Conservation (phyloP, 2,329 filamentous ascomycete species). For the Aspergillus nomiae region DNA sequence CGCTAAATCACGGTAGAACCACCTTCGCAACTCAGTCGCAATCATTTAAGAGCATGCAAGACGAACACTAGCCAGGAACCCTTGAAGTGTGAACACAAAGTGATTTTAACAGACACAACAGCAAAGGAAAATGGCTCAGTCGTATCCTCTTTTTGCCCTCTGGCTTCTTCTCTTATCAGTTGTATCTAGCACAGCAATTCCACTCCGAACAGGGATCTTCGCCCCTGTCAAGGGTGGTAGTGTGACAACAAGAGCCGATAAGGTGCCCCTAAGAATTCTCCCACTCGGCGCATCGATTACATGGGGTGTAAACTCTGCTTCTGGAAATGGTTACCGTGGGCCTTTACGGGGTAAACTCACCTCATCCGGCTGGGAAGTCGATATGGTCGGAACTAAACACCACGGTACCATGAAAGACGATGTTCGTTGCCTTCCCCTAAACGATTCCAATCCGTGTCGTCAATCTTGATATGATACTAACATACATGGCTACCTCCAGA, state of each 20-base stretch:
- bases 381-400: constrained; percentile 29
- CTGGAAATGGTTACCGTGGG: constrained; percentile 45
- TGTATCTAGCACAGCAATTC: not conserved
- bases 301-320: constrained; percentile 31
- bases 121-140: not conserved
- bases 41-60: not conserved
- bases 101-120: not conserved
- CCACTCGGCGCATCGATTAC: constrained; percentile 45
- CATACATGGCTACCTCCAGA: constrained; percentile 11
- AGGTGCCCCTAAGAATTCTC: not conserved
- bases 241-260: not conserved
- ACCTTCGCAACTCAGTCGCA: not conserved
- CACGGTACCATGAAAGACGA: constrained; percentile 30
- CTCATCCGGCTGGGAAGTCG: constrained; percentile 27
- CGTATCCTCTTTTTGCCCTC: not conserved
- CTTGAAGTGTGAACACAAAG: not conserved
- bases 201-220: not conserved
- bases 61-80: not conserved
- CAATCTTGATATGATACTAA: not conserved
- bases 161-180: not conserved
- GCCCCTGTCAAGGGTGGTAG: not conserved
- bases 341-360: constrained; percentile 38
- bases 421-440: constrained; percentile 14
- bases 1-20: not conserved
- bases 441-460: not conserved